Evolutionary conservation across 352 stramenopile species (phyloP), one percentile per base, ranked within the genome.

Genomic region (Hyaloperonospora arabidopsidis): DNA sequence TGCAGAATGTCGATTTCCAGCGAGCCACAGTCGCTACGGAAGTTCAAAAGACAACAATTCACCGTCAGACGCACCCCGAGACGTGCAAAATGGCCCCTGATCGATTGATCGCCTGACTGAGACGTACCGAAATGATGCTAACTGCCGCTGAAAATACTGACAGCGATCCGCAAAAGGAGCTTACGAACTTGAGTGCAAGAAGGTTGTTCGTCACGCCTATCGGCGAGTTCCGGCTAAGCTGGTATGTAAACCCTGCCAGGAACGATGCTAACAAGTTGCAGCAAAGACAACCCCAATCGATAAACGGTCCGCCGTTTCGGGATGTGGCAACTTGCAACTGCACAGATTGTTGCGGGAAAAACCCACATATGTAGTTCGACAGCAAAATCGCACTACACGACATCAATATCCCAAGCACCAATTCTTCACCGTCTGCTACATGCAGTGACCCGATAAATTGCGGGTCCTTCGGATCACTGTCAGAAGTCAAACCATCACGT

Each of bases 401-500:
- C 78, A 88, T 88, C 14, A 86, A 70, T 21, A 87, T 88, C 8
- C 78, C 78, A 35, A 88, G 68, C 7, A 83, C 49, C 44, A 88
- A 47, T 45, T 88, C 78, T 52, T 87, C 71, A n/a, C 68, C 70
- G 35, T 86, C 78, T 1, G 77, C 72, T n/a, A 88, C 72, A 44
- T 68, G 70, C 32, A 86, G 36, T 14, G 52, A 59, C 19, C 78
- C 78, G 46, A 88, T 70, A 56, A 88, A 87, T 22, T 87, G 78
- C 17, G 84, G 77, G 28, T 93, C 84, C 8, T 87, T 93, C 1
- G 76, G 81, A 47, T 93, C 84, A 41, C 79, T 93, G 19, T 18
- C 52, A 39, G 22, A 32, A 32, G 14, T 45, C n/a, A 15, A 59
- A 15, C n/a, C 12, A 22, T 15, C 8, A 22, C 25, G 25, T 23